Evolutionary conservation across 257 asterid species (phyloP).

Genomic region (Linaria vulgaris): DNA sequence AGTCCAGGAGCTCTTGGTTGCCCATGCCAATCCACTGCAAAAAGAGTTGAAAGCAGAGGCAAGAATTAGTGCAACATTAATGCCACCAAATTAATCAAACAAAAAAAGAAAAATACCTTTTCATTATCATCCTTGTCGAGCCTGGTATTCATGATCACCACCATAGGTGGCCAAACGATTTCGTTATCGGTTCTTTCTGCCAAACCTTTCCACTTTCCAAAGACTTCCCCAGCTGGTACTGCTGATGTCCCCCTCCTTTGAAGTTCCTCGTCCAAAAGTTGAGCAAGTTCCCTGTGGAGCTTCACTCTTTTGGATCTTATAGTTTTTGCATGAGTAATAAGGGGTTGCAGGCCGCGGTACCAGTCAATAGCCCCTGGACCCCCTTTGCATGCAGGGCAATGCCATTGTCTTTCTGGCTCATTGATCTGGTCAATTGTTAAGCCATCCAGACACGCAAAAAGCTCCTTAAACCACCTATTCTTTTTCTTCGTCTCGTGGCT

Average conservation of each 20-base stretch:
- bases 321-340: constrained; percentile 51
- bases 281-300: constrained; percentile 60
- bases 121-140: constrained; percentile 46
- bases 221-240: constrained; percentile 45
- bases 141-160: constrained; percentile 49
- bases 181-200: constrained; percentile 39
- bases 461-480: constrained; percentile 48
- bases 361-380: constrained; percentile 77
- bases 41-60: constrained; percentile 11
- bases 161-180: constrained; percentile 66
- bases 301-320: constrained; percentile 52
- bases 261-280: constrained; percentile 51
- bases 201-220: constrained; percentile 45
- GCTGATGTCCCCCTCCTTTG: constrained; percentile 48
- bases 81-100: constrained; percentile 17
- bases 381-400: constrained; percentile 65
- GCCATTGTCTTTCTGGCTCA: constrained; percentile 67
- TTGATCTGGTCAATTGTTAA: constrained; percentile 45
- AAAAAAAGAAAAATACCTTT: constrained; percentile 29
- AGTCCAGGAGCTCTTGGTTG: constrained; percentile 51
- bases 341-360: constrained; percentile 57
- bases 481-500: constrained; percentile 50
- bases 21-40: constrained; percentile 77
- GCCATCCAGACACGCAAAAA: constrained; percentile 43
- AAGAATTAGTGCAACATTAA: constrained; percentile 20